Percentiles rank a stretch among this genome's conserved stretches.
These are phyloP conservation scores for Craspedostauros australis DNA, from an alignment of 108 stramenopile genomes.

Conservation along the genomic window DNA sequence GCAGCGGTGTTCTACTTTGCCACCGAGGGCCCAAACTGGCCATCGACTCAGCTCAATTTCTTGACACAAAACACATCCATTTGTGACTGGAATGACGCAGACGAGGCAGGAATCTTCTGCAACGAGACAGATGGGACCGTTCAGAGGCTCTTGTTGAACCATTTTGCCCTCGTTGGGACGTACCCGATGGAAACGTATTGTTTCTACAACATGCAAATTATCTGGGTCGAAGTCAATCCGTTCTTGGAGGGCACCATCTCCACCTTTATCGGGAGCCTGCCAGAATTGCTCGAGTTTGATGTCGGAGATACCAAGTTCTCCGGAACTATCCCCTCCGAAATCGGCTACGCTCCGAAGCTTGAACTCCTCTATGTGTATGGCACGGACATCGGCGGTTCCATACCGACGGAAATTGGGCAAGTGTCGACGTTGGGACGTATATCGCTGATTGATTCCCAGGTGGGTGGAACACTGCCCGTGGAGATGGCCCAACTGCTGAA, in stretches of 20 bases:
- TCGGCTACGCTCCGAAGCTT: slow-evolving; percentile 12
- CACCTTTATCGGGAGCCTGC: background rate
- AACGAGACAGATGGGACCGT: slow-evolving; percentile 8
- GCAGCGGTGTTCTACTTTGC: slow-evolving; percentile 11
- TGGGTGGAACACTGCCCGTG: too few relatives aligned
- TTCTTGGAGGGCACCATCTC: slow-evolving; percentile 5
- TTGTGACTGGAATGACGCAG: slow-evolving; percentile 17
- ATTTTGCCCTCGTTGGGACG: slow-evolving; percentile 8
- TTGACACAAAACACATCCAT: slow-evolving; percentile 6
- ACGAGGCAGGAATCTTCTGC: slow-evolving; percentile 35
- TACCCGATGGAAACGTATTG: slow-evolving; percentile 5
- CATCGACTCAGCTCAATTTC: too few relatives aligned
- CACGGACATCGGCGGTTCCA: slow-evolving; percentile 11
- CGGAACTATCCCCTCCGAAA: slow-evolving; percentile 21
- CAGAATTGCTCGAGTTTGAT: background rate
- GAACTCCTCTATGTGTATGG: slow-evolving; percentile 1
- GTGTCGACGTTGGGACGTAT: too few relatives aligned
- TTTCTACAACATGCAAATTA: background rate
- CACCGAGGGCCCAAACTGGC: slow-evolving; percentile 15
- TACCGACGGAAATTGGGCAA: slow-evolving; percentile 17
- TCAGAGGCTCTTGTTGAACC: slow-evolving; percentile 10
- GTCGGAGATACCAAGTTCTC: slow-evolving; percentile 1
- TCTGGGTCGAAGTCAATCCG: background rate
- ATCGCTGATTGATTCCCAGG: too few relatives aligned
- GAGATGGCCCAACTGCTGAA: too few relatives aligned